Evolutionary conservation across 768 basidiomycete species (phyloP).

Genomic region (Pleurotus tuoliensis): DNA sequence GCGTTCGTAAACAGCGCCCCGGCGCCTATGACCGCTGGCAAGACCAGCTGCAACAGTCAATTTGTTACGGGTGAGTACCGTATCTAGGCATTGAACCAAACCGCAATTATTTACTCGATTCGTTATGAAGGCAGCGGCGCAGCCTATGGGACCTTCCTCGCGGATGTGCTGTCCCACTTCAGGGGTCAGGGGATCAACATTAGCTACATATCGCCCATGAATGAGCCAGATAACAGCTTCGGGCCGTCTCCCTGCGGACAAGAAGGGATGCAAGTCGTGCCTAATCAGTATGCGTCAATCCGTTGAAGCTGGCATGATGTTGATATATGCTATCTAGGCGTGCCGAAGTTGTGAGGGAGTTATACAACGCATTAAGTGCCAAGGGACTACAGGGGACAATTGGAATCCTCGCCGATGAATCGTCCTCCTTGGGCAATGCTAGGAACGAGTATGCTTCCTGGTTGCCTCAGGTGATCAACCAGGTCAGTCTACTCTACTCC

Average conservation of each 20-base stretch:
- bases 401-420: slow-evolving; percentile 40
- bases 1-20: slow-evolving; percentile 42
- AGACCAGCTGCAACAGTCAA: slow-evolving; percentile 30
- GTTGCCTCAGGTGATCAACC: slow-evolving; percentile 29
- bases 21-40: slow-evolving; percentile 27
- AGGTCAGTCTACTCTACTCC: slow-evolving; percentile 14
- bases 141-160: slow-evolving; percentile 37
- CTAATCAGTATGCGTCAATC: slow-evolving; percentile 26
- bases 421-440: slow-evolving; percentile 27
- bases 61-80: slow-evolving; percentile 25
- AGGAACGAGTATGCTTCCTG: slow-evolving; percentile 28
- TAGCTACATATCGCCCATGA: slow-evolving; percentile 39
- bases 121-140: slow-evolving; percentile 23
- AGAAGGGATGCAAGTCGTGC: slow-evolving; percentile 41
- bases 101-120: not conserved
- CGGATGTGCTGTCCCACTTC: slow-evolving; percentile 39
- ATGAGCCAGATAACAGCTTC: slow-evolving; percentile 37
- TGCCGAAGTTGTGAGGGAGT: slow-evolving; percentile 34
- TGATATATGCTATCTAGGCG: slow-evolving; percentile 19
- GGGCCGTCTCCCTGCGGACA: slow-evolving; percentile 38
- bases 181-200: slow-evolving; percentile 32
- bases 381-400: slow-evolving; percentile 25
- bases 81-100: not conserved
- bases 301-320: not conserved
- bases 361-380: slow-evolving; percentile 28